Percentiles rank a stretch among this genome's conserved stretches.
Evolutionary conservation across 495 filamentous ascomycete species (phyloP).

Genomic region (Halenospora varia): DNA sequence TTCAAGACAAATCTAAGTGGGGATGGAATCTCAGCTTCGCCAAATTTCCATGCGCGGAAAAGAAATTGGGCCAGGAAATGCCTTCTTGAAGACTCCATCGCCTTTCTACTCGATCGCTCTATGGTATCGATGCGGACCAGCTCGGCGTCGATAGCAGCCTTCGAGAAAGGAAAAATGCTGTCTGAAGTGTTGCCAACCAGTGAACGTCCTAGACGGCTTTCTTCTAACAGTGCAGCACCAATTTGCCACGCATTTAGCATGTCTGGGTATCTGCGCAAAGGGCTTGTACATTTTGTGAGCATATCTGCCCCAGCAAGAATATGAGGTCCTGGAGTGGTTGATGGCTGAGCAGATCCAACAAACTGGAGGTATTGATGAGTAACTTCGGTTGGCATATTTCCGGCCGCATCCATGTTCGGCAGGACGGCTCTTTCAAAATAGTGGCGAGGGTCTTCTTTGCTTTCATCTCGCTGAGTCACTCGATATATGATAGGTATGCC

Average conservation of each 20-base stretch:
- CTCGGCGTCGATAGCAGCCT: constrained; percentile 47
- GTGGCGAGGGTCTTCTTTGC: constrained; percentile 34
- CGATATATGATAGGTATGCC: constrained; percentile 77
- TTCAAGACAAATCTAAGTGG: constrained; percentile 54
- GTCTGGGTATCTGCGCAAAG: constrained; percentile 79
- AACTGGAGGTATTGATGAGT: constrained; percentile 36
- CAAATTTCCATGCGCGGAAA: constrained; percentile 70
- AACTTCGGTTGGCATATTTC: constrained; percentile 22
- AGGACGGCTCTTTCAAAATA: constrained; percentile 30
- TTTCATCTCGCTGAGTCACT: constrained; percentile 58
- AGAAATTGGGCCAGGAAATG: constrained; percentile 67
- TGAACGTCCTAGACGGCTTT: constrained; percentile 48
- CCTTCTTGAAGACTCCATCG: constrained; percentile 28
- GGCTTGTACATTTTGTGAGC: constrained; percentile 81
- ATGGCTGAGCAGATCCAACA: constrained; percentile 48
- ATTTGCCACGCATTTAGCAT: constrained; percentile 91
- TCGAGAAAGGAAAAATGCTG: constrained; percentile 60
- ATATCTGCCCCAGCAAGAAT: constrained; percentile 58
- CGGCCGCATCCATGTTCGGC: constrained; percentile 27
- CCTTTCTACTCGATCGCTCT: constrained; percentile 37
- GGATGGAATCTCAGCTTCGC: constrained; percentile 56
- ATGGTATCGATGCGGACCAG: constrained; percentile 46
- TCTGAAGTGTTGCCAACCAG: constrained; percentile 42
- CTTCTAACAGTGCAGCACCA: constrained; percentile 71
- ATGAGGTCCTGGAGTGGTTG: constrained; percentile 48